These are phyloP conservation scores for Aspergillus fumigatiaffinis DNA, from an alignment of 2,329 filamentous ascomycete species.

Conservation along the genomic window DNA sequence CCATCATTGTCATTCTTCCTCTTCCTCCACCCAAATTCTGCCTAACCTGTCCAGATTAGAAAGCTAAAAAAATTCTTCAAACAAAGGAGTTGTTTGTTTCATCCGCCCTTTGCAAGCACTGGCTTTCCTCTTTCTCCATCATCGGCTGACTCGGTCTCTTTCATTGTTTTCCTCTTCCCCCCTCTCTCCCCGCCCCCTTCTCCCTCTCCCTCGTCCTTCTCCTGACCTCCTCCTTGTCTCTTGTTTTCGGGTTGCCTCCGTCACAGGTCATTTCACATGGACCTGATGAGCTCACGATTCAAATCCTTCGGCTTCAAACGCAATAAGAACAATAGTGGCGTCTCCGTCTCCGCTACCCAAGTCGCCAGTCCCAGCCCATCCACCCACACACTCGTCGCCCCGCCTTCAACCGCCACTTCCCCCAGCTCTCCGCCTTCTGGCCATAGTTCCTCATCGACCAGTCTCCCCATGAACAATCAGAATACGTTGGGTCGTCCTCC, in stretches of 20 bases:
- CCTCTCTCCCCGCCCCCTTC: constrained; percentile 13
- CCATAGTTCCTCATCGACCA: constrained; percentile 46
- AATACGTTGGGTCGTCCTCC: constrained; percentile 58
- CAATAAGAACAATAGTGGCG: constrained; percentile 46
- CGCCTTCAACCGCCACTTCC: constrained; percentile 32
- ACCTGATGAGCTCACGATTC: constrained; percentile 51
- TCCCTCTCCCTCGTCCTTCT: constrained; percentile 8
- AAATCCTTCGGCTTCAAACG: constrained; percentile 49
- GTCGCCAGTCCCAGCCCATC: constrained; percentile 8
- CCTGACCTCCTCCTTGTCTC: constrained; percentile 7
- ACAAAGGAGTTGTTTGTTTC: not conserved
- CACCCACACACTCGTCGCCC: constrained; percentile 29
- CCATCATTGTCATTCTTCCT: constrained; percentile 2
- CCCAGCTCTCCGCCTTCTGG: constrained; percentile 35
- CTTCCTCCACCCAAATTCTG: constrained; percentile 6
- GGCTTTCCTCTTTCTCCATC: constrained; percentile 11
- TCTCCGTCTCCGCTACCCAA: constrained; percentile 14
- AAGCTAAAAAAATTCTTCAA: not conserved
- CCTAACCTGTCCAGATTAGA: not conserved
- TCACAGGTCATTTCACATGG: constrained; percentile 34
- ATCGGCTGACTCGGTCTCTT: constrained; percentile 11
- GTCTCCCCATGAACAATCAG: constrained; percentile 54
- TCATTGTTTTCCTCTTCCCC: constrained; percentile 5
- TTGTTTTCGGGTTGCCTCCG: constrained; percentile 10
- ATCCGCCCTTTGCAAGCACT: constrained; percentile 6